Conservation (phyloP, 208 protist genomes). For the Eutreptiella sp. region DNA sequence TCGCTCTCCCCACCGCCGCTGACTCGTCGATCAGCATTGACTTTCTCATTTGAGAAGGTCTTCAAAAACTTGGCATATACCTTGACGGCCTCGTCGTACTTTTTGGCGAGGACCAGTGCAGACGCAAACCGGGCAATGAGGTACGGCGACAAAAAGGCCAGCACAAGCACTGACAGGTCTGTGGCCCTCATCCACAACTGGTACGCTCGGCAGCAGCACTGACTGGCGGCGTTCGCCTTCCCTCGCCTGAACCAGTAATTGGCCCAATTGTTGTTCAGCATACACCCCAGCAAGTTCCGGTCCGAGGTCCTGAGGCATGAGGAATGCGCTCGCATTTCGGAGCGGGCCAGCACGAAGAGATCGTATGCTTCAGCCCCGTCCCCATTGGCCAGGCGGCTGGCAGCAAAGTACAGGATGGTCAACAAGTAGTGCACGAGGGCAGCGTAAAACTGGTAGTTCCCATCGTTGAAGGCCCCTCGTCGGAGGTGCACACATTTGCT, state of each 20-base stretch:
- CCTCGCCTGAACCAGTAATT: conserved; percentile 14
- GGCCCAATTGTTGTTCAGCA: conserved; percentile 22
- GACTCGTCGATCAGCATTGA: too few relatives aligned
- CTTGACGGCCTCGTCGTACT: too few relatives aligned
- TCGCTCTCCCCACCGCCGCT: too few relatives aligned
- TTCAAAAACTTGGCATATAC: too few relatives aligned
- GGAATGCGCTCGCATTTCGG: neutral
- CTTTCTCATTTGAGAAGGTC: too few relatives aligned
- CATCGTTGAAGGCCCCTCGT: neutral
- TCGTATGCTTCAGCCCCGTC: conserved; percentile 5
- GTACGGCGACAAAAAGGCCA: too few relatives aligned
- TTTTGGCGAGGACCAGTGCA: too few relatives aligned
- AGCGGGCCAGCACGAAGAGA: conserved; percentile 6
- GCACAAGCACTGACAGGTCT: too few relatives aligned
- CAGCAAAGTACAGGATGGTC: neutral
- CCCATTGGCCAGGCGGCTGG: neutral
- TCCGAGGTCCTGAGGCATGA: neutral
- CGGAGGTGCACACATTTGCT: conserved; percentile 4
- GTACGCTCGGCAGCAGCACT: neutral
- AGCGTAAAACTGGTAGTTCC: conserved; percentile 16
- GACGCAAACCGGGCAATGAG: too few relatives aligned
- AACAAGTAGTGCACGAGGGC: conserved; percentile 14
- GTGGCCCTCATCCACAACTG: too few relatives aligned
- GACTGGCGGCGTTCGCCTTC: neutral
- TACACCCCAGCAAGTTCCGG: neutral